Conservation (phyloP, 176 grass and related monocot genomes). For the Triticum timopheevii region DNA sequence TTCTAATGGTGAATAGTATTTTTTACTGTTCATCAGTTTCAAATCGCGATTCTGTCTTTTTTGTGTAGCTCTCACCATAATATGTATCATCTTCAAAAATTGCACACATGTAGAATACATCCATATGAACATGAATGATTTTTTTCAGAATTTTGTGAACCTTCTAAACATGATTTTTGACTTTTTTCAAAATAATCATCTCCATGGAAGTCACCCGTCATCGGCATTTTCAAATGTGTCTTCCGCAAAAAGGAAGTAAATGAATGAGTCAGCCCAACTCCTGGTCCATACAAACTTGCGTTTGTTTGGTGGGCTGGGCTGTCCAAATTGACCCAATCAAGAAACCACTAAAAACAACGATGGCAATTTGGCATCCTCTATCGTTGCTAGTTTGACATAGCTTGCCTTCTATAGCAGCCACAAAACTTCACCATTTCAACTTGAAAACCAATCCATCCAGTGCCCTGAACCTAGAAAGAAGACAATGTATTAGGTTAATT, state of each 20-base stretch:
- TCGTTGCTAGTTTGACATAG: conserved; percentile 20
- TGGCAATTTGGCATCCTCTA: conserved; percentile 13
- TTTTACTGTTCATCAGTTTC: no score
- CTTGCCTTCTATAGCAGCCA: not conserved
- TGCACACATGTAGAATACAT: no score
- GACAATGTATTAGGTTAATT: not conserved
- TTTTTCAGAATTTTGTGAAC: no score
- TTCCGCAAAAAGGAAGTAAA: not conserved
- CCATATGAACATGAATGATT: no score
- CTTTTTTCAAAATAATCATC: no score
- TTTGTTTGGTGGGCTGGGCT: conserved; percentile 30
- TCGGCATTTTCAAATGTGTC: no score
- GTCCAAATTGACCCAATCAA: conserved; percentile 16
- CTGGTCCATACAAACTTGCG: not conserved
- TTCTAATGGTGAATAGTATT: no score
- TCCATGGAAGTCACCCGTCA: no score
- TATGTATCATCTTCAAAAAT: no score
- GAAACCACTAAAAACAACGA: not conserved
- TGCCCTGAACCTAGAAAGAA: not conserved
- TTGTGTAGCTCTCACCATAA: no score
- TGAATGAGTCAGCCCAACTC: not conserved
- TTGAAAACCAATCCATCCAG: not conserved
- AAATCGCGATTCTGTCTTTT: no score
- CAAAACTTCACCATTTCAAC: conserved; percentile 12
- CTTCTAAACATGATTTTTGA: no score